These are phyloP conservation scores for Eucalyptus marginata DNA, from an alignment of 345 rosid genomes.

Conservation along the genomic window DNA sequence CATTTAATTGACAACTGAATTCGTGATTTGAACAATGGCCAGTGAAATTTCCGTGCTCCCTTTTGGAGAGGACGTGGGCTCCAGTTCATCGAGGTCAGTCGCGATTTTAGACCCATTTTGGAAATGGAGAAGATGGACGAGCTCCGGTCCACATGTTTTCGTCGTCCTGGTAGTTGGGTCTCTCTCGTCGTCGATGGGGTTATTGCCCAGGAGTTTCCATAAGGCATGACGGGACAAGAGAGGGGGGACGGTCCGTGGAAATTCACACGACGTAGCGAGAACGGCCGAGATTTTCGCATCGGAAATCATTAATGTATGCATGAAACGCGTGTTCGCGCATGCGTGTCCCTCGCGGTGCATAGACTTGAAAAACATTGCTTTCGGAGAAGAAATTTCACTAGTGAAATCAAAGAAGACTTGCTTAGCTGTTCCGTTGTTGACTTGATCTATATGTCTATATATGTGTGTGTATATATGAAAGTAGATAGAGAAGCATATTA, in stretches of 20 bases:
- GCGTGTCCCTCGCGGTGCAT: background rate
- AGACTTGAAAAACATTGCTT: background rate
- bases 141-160: no score
- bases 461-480: no score
- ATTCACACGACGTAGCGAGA: background rate
- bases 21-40: background rate
- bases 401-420: background rate
- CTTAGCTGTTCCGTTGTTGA: background rate
- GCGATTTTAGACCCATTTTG: no score
- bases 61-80: no score
- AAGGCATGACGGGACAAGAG: no score
- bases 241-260: background rate
- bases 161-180: no score
- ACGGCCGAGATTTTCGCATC: no score
- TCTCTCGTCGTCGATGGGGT: no score
- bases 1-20: background rate
- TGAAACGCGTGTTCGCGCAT: background rate
- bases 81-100: no score
- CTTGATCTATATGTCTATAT: background rate
- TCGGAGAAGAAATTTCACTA: background rate
- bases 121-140: no score
- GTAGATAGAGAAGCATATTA: background rate
- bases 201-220: fast-evolving
- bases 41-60: no score
- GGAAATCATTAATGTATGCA: no score